Evolutionary conservation across 495 filamentous ascomycete genomes (phyloP).

Genomic region (Extremus antarcticus): DNA sequence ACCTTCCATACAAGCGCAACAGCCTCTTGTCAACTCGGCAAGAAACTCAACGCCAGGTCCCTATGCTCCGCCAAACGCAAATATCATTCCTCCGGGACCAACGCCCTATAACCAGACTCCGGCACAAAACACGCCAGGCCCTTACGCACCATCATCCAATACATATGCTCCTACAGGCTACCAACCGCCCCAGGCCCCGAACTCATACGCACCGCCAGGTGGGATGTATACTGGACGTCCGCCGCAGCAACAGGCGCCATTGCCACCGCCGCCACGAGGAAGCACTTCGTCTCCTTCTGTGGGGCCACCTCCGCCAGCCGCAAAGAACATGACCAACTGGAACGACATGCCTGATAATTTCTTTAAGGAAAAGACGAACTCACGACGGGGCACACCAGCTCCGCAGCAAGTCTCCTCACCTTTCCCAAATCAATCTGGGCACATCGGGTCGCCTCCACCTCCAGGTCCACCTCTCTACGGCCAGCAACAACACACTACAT

Average conservation of each 20-base stretch:
- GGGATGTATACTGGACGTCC: slow-evolving; percentile 16
- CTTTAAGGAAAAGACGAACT: slow-evolving; percentile 48
- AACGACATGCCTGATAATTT: slow-evolving; percentile 85
- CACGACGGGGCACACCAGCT: slow-evolving; percentile 61
- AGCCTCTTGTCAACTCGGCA: slow-evolving; percentile 13
- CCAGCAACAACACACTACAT: slow-evolving; percentile 32
- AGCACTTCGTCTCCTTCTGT: slow-evolving; percentile 49
- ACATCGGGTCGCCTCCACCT: slow-evolving; percentile 29
- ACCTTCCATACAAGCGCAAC: slow-evolving; percentile 8
- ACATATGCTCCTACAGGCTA: slow-evolving; percentile 45
- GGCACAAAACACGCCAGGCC: slow-evolving; percentile 1
- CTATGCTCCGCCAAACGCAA: slow-evolving; percentile 20
- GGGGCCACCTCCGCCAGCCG: slow-evolving; percentile 56
- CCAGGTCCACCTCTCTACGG: slow-evolving; percentile 35
- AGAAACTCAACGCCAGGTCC: slow-evolving; percentile 16
- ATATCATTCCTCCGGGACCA: not conserved
- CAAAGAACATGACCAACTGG: slow-evolving; percentile 66
- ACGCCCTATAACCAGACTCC: slow-evolving; percentile 1
- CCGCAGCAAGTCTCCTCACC: slow-evolving; percentile 50
- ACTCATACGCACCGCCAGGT: slow-evolving; percentile 9
- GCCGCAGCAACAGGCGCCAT: slow-evolving; percentile 21
- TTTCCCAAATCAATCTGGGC: slow-evolving; percentile 50
- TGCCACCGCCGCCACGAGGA: slow-evolving; percentile 49
- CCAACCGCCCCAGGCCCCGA: slow-evolving; percentile 24
- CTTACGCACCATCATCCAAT: slow-evolving; percentile 10